Percentiles rank a stretch among this genome's conserved stretches.
Conservation (phyloP, 2,329 filamentous ascomycete species). For the Fusarium xyrophilum region DNA sequence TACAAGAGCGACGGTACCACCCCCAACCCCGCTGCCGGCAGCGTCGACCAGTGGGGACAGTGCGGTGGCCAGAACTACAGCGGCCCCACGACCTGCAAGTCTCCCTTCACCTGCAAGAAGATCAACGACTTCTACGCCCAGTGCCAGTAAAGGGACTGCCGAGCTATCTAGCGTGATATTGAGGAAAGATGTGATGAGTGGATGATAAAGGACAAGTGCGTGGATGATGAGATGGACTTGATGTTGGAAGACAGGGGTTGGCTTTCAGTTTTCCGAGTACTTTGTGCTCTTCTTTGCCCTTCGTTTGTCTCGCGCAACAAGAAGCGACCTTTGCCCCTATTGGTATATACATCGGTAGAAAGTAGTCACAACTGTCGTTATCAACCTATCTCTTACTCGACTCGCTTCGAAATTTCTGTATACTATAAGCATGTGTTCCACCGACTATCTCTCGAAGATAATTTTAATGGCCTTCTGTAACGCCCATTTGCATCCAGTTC, state of each 20-base stretch:
- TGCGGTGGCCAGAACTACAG: slow-evolving; percentile 49
- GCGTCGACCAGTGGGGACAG: slow-evolving; percentile 45
- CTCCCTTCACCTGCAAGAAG: slow-evolving; percentile 47
- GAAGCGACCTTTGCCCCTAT: slow-evolving; percentile 23
- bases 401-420: background rate
- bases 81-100: slow-evolving; percentile 48
- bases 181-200: background rate
- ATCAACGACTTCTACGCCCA: slow-evolving; percentile 52
- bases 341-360: slow-evolving; percentile 15
- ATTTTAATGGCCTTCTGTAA: no score
- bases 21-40: slow-evolving; percentile 21
- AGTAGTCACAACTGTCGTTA: slow-evolving; percentile 32
- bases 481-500: background rate
- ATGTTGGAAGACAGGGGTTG: background rate
- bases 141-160: slow-evolving; percentile 45
- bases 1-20: slow-evolving; percentile 36
- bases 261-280: slow-evolving; percentile 8
- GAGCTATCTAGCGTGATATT: background rate
- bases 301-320: slow-evolving; percentile 23
- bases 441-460: background rate
- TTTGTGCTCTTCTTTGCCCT: slow-evolving; percentile 12
- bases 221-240: background rate
- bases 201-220: background rate
- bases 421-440: background rate
- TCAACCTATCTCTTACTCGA: background rate